Percentiles rank a stretch among this genome's conserved stretches.
Conservation (phyloP, 1,284 basidiomycete genomes). For the Ganoderma lucidum region DNA sequence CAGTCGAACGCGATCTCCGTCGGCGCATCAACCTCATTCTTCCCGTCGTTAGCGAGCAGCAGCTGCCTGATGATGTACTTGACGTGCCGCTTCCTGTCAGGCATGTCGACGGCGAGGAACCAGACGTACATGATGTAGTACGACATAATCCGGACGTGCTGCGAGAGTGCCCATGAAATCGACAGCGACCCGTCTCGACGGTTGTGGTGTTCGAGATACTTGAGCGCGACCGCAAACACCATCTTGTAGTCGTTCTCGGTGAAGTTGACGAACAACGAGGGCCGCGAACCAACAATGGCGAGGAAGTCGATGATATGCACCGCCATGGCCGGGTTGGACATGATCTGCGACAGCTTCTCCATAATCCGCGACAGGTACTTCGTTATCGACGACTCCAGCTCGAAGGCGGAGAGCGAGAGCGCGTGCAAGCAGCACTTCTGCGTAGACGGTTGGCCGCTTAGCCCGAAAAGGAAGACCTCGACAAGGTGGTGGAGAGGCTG, state of each 20-base stretch:
- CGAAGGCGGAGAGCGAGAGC: constrained; percentile 89
- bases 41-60: constrained; percentile 87
- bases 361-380: constrained; percentile 85
- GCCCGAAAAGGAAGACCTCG: constrained; percentile 84
- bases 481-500: constrained; percentile 77
- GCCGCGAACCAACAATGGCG: constrained; percentile 85
- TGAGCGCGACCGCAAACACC: constrained; percentile 94
- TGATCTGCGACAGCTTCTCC: constrained; percentile 92
- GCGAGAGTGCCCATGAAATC: constrained; percentile 89
- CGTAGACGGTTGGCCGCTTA: constrained; percentile 81
- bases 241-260: constrained; percentile 93
- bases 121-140: constrained; percentile 95
- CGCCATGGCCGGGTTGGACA: constrained; percentile 93
- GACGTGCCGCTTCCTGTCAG: constrained; percentile 86
- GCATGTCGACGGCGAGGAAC: constrained; percentile 92
- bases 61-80: constrained; percentile 90
- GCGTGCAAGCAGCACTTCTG: constrained; percentile 95
- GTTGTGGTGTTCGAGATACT: constrained; percentile 95
- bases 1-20: constrained; percentile 99
- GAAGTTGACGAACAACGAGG: constrained; percentile 88
- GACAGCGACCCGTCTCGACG: constrained; percentile 66
- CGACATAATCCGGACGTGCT: constrained; percentile 94
- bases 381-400: constrained; percentile 86
- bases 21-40: constrained; percentile 82
- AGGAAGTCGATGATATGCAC: constrained; percentile 97